Evolutionary conservation across 164 flowering plant species (phyloP).

Genomic region (Nelumbo lutea): DNA sequence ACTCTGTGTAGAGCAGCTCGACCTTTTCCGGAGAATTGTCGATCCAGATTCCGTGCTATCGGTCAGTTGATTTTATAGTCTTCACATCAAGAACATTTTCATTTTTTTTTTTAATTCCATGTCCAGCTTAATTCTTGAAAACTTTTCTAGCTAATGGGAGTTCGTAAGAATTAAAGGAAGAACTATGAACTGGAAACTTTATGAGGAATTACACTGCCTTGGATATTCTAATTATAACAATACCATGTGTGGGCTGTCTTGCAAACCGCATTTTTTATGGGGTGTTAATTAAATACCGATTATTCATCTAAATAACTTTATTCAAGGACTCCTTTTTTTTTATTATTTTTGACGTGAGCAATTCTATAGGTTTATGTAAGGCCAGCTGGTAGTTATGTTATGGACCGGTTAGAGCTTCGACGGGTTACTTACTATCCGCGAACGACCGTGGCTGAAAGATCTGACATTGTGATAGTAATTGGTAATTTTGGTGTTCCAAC

Average conservation of each 20-base stretch:
- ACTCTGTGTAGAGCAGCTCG: slow-evolving; percentile 75
- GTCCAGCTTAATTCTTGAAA: too few relatives aligned
- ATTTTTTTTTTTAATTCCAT: too few relatives aligned
- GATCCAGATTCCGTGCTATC: slow-evolving; percentile 59
- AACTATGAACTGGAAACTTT: too few relatives aligned
- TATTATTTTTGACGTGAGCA: background rate
- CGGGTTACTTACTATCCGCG: slow-evolving; percentile 55
- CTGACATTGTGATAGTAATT: slow-evolving; percentile 61
- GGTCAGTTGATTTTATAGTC: slow-evolving; percentile 31
- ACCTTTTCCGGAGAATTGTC: slow-evolving; percentile 68
- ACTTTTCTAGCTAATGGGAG: too few relatives aligned
- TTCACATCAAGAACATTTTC: background rate
- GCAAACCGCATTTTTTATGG: too few relatives aligned
- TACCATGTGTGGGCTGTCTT: too few relatives aligned
- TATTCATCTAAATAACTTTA: background rate
- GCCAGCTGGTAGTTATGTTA: slow-evolving; percentile 93
- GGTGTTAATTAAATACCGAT: background rate
- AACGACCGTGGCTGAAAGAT: slow-evolving; percentile 20
- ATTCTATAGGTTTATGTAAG: slow-evolving; percentile 74
- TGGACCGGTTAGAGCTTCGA: slow-evolving; percentile 83
- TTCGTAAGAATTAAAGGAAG: too few relatives aligned
- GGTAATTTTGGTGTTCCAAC: slow-evolving; percentile 69
- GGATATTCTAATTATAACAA: too few relatives aligned
- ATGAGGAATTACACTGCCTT: too few relatives aligned
- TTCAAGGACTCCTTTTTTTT: background rate